phyloP scores from a whole-genome alignment of 148 eudicot genomes.

The Talinum fruticosum region DNA sequence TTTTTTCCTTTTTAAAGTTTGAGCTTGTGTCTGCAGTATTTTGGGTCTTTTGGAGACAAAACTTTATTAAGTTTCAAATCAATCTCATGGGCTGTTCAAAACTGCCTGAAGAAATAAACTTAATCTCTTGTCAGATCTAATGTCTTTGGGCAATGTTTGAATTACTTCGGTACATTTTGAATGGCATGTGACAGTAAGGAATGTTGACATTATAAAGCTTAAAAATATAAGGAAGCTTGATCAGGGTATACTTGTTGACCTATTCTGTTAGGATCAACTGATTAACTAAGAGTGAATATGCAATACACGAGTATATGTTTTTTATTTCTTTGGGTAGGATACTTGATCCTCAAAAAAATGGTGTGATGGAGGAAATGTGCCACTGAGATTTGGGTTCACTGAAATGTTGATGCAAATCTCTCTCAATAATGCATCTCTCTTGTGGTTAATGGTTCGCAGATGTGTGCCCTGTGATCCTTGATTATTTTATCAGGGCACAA shows the following conservation, averaged over 20 bases:
- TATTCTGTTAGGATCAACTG: not conserved
- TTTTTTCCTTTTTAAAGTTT: not conserved
- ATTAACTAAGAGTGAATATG: not conserved
- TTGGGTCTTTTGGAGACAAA: not conserved
- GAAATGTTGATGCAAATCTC: not conserved
- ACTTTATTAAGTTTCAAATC: not conserved
- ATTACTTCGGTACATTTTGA: conserved; percentile 1
- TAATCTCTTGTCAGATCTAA: not conserved
- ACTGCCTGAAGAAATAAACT: not conserved
- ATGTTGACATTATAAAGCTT: not conserved
- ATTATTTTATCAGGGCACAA: not conserved
- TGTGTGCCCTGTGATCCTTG: not conserved
- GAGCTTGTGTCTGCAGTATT: not conserved
- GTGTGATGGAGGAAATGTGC: not conserved
- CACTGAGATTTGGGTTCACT: not conserved
- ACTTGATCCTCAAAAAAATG: not conserved
- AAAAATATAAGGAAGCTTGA: not conserved
- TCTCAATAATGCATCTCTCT: not conserved
- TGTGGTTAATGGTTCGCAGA: not conserved
- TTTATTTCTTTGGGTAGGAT: not conserved
- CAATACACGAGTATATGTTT: not conserved
- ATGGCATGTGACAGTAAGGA: conserved; percentile 2
- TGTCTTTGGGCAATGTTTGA: not conserved
- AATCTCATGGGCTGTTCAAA: not conserved
- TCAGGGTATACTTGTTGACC: not conserved